These are phyloP conservation scores for Papiliotrema flavescens DNA, from an alignment of 1,284 basidiomycete species.

Conservation along the genomic window DNA sequence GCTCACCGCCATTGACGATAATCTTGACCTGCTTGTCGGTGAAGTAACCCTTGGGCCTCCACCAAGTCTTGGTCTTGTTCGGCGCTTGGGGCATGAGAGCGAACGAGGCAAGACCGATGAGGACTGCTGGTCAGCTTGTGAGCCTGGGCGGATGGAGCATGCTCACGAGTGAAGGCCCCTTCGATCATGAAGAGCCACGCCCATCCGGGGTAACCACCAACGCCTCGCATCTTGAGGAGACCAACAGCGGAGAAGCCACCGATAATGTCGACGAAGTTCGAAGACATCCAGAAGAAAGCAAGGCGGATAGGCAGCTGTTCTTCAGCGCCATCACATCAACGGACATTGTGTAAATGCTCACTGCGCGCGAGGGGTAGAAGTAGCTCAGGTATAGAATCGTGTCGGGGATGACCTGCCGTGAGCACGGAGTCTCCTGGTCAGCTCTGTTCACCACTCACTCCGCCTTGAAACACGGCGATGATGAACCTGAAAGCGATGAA, in stretches of 20 bases:
- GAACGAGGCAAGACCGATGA: slow-evolving; percentile 59
- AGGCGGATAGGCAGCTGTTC: slow-evolving; percentile 65
- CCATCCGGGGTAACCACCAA: slow-evolving; percentile 56
- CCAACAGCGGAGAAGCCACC: slow-evolving; percentile 57
- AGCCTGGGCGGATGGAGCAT: too few relatives aligned
- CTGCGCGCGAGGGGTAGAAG: slow-evolving; percentile 52
- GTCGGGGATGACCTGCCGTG: too few relatives aligned
- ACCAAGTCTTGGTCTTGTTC: slow-evolving; percentile 65
- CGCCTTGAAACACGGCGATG: slow-evolving; percentile 55
- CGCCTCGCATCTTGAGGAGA: slow-evolving; percentile 60
- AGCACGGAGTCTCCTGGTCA: slow-evolving; percentile 46
- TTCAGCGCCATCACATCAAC: slow-evolving; percentile 35
- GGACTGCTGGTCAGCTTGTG: neutral
- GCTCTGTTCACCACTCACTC: slow-evolving; percentile 41
- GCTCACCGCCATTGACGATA: slow-evolving; percentile 26
- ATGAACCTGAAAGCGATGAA: slow-evolving; percentile 54
- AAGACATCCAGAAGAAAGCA: slow-evolving; percentile 61
- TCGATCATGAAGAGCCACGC: slow-evolving; percentile 38
- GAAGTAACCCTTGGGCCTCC: slow-evolving; percentile 63
- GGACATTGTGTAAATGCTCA: neutral
- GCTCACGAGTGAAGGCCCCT: slow-evolving; percentile 14
- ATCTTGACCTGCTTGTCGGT: slow-evolving; percentile 48
- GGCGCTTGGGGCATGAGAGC: slow-evolving; percentile 67
- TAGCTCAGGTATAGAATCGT: slow-evolving; percentile 63
- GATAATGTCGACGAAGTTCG: slow-evolving; percentile 29